Percentiles rank a stretch among this genome's conserved stretches.
Evolutionary conservation across 805 yeast genomes (phyloP).

Genomic region (Candida sanyiensis): DNA sequence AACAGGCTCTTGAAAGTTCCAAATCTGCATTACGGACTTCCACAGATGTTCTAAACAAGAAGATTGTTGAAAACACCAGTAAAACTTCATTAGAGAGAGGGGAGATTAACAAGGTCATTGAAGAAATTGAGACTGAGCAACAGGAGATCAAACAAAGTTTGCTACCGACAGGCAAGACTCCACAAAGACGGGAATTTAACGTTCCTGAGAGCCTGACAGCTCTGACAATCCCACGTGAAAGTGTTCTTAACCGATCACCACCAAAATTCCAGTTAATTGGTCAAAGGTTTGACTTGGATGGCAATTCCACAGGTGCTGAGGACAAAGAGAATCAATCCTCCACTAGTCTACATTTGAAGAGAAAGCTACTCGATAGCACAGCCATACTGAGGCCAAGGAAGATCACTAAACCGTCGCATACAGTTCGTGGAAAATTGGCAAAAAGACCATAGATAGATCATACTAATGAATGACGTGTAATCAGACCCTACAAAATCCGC

Average conservation of each 20-base stretch:
- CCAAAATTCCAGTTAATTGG: slow-evolving; percentile 27
- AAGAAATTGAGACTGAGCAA: slow-evolving; percentile 24
- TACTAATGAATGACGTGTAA: no score
- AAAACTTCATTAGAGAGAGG: slow-evolving; percentile 16
- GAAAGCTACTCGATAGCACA: slow-evolving; percentile 4
- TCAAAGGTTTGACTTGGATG: slow-evolving; percentile 16
- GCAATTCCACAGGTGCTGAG: slow-evolving; percentile 3
- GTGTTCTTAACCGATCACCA: slow-evolving; percentile 16
- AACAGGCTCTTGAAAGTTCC: slow-evolving; percentile 1
- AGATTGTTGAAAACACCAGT: slow-evolving; percentile 12
- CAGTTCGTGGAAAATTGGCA: no score
- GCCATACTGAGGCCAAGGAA: no score
- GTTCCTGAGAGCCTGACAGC: slow-evolving; percentile 13
- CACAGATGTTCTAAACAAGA: slow-evolving; percentile 4
- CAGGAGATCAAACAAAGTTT: slow-evolving; percentile 20
- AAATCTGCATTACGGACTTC: slow-evolving; percentile 3
- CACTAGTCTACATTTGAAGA: neutral
- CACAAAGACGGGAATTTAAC: slow-evolving; percentile 18
- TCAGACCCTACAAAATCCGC: no score
- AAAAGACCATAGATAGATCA: no score
- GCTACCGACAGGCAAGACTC: slow-evolving; percentile 29
- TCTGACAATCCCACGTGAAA: neutral
- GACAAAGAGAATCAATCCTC: slow-evolving; percentile 10
- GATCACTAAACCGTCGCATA: no score
- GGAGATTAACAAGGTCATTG: slow-evolving; percentile 19